These are phyloP conservation scores for Syzygium grande DNA, from an alignment of 345 rosid species.

Conservation along the genomic window DNA sequence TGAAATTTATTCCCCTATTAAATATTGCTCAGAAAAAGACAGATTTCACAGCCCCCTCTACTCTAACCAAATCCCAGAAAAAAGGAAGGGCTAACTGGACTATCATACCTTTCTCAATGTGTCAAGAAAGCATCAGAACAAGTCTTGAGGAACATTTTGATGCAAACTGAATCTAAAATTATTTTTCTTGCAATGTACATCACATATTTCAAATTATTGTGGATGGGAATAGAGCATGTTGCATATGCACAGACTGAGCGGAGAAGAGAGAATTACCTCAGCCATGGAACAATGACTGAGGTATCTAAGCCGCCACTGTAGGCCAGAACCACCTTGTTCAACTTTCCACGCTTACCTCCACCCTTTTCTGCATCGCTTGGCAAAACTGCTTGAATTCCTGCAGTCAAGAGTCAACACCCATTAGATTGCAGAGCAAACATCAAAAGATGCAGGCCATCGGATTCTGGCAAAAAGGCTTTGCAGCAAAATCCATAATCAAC, in stretches of 20 bases:
- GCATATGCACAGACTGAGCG: neutral
- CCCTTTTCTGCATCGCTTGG: conserved; percentile 18
- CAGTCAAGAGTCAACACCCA: neutral
- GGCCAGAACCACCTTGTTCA: conserved; percentile 91
- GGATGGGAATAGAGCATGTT: neutral
- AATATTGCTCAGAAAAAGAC: neutral
- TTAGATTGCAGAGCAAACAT: neutral
- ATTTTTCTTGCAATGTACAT: neutral
- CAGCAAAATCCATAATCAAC: neutral
- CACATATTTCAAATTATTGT: neutral
- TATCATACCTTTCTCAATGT: neutral
- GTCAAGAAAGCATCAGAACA: neutral
- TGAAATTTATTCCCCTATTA: neutral
- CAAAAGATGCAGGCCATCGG: neutral
- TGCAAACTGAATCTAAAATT: neutral
- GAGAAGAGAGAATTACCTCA: conserved; percentile 38
- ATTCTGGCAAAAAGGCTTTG: neutral
- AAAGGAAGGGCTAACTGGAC: neutral
- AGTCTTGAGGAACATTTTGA: neutral
- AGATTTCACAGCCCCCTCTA: neutral
- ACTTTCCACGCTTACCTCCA: conserved; percentile 63
- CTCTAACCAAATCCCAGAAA: neutral
- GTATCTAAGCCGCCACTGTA: conserved; percentile 98
- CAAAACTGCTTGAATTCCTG: conserved; percentile 56
- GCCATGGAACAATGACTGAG: conserved; percentile 96